phyloP scores from a whole-genome alignment of 1,284 basidiomycete species.

The Inonotus hispidus region DNA sequence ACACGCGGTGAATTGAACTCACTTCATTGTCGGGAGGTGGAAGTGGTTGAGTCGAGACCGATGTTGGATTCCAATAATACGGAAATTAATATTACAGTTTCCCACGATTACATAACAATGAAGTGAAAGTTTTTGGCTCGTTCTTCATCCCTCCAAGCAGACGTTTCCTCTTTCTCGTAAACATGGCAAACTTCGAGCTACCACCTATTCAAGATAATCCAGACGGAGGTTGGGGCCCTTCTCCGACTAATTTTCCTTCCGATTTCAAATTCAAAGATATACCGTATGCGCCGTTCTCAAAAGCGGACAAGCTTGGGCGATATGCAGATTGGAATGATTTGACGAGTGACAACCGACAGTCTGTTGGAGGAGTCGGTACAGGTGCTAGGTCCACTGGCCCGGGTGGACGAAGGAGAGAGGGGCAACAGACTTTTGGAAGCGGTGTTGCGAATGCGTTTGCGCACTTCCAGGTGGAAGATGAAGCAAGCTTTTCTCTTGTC shows the following conservation, averaged over 20 bases:
- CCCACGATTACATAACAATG: conserved; percentile 10
- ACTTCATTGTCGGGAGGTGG: conserved; percentile 54
- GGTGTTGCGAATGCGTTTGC: conserved; percentile 91
- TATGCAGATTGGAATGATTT: conserved; percentile 97
- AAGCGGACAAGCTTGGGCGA: conserved; percentile 95
- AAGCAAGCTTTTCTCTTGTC: conserved; percentile 95
- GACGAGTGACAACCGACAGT: conserved; percentile 57
- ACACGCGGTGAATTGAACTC: conserved; percentile 28
- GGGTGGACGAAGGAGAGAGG: conserved; percentile 51
- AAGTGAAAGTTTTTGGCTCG: conserved; percentile 1
- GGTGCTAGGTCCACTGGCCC: conserved; percentile 20
- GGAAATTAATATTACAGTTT: conserved; percentile 1
- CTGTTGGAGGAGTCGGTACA: conserved; percentile 43
- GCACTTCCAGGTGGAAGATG: conserved; percentile 98
- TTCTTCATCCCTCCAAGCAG: background rate
- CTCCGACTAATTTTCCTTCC: conserved; percentile 65
- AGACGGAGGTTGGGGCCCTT: conserved; percentile 80
- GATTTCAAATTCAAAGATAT: conserved; percentile 88
- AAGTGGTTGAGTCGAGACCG: background rate
- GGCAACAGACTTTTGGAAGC: conserved; percentile 70
- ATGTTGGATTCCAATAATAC: conserved; percentile 8
- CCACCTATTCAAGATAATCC: conserved; percentile 77
- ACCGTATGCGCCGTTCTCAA: conserved; percentile 96
- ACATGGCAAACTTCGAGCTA: conserved; percentile 70
- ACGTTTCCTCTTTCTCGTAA: conserved; percentile 19